Evolutionary conservation across 2,329 filamentous ascomycete species (phyloP).

Genomic region (Fusarium pseudoanthophilum): DNA sequence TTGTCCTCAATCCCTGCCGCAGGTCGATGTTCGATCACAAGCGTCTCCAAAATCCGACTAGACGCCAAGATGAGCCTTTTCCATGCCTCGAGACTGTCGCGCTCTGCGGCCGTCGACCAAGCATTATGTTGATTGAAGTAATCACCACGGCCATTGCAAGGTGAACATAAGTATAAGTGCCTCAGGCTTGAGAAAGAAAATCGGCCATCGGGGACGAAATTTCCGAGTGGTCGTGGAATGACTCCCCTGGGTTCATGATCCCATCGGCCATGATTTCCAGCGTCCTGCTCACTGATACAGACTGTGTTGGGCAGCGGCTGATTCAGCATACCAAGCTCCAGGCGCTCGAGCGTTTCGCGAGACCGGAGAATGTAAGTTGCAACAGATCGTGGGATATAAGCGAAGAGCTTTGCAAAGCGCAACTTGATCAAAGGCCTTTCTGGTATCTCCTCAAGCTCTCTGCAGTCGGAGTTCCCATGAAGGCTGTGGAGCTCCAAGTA

Average conservation of each 20-base stretch:
- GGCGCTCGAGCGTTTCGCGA: background rate
- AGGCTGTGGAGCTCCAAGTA: conserved; percentile 22
- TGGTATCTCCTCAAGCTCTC: background rate
- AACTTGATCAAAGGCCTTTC: background rate
- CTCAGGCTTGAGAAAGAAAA: background rate
- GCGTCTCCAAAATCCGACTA: conserved; percentile 2
- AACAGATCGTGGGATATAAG: conserved; percentile 12
- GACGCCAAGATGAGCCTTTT: background rate
- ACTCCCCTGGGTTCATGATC: background rate
- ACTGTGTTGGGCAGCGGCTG: background rate
- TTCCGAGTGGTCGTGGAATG: conserved; percentile 14
- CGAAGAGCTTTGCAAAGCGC: conserved; percentile 22
- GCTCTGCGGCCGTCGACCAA: conserved; percentile 19
- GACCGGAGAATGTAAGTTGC: conserved; percentile 15
- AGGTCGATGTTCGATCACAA: conserved; percentile 27
- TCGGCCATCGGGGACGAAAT: background rate
- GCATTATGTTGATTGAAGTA: conserved; percentile 14
- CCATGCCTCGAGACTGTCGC: background rate
- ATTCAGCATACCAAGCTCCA: conserved; percentile 33
- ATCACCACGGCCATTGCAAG: background rate
- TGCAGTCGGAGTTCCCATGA: fast-evolving
- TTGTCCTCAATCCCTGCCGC: conserved; percentile 15
- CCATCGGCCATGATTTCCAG: background rate
- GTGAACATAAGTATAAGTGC: conserved; percentile 11
- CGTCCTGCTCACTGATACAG: background rate